Base-by-base conservation (phyloP, 345 rosid species). In the Ceriops decandra region DNA sequence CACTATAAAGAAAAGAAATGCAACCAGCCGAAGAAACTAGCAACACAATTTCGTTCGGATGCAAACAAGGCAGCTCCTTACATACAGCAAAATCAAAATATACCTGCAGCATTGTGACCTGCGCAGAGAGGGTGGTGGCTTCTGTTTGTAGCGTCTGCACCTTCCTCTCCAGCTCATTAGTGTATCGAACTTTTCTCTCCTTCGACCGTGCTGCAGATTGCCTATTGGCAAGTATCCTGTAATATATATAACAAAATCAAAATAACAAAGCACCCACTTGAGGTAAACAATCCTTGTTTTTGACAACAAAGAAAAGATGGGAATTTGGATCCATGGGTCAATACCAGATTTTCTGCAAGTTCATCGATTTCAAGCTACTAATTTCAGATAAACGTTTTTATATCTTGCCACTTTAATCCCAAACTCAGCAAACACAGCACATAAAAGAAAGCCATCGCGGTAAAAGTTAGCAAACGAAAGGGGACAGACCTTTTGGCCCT, bases 111-210 rank as follows among this genome's bases (percentile, higher is more conserved):
- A 89, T 69, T 5, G 97, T 89, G 76, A 93, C 93, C 81, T 93
- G 98, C 3, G 98, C 98, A n/a, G 98, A 93, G 64, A 93, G 85
- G 24, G 89, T 90, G 33, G 98, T 90, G 26, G 98, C 98, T 84
- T 93, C 98, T 21, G 90, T 86, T 82, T 93, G 98, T 78, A 93
- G 97, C 19, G 98, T 93, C 84, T 89, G 98, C 63, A 93, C 98
- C 76, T 90, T 93, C 88, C 88, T 93, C 82, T 93, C 98, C 64
- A 93, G 82, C 85, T 93, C 98, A 81, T 78, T 70, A 0, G 97
- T 87, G 71, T 93, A 93, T 68, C 90, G 73, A 52, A 83, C 80
- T 75, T 90, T 93, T 84, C 98, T 86, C 87, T 93, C 98, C 85
- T 93, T 93, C 0, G 98, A 93, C 27, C 98, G 82, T 2, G 98